These are phyloP conservation scores for Penicillium sp. DNA, from an alignment of 2,329 filamentous ascomycete species.

Conservation along the genomic window DNA sequence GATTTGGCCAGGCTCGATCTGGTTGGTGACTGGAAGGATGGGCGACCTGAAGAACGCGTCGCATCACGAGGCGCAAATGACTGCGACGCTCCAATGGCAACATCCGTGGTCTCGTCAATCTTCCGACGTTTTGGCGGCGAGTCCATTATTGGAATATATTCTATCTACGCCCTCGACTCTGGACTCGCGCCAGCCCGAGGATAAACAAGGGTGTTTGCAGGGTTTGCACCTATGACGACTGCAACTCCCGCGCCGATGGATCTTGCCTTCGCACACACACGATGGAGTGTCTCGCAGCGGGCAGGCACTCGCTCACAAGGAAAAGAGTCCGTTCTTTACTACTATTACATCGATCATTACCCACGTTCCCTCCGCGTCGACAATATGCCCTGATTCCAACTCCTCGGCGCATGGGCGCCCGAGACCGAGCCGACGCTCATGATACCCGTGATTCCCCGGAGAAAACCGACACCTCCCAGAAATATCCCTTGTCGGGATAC, in stretches of 20 bases:
- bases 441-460: constrained; percentile 8
- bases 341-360: not conserved
- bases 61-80: constrained; percentile 22
- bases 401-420: constrained; percentile 20
- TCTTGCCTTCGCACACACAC: constrained; percentile 13
- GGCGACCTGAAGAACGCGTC: constrained; percentile 37
- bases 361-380: constrained; percentile 5
- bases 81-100: constrained; percentile 42
- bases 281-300: constrained; percentile 28
- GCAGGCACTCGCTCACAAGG: constrained; percentile 18
- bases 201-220: constrained; percentile 32
- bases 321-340: not conserved
- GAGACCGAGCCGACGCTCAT: constrained; percentile 12
- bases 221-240: constrained; percentile 38
- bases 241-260: constrained; percentile 20
- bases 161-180: not conserved
- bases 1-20: constrained; percentile 59
- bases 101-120: constrained; percentile 53
- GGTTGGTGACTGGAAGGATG: constrained; percentile 64
- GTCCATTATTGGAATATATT: constrained; percentile 26
- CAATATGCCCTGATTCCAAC: constrained; percentile 21
- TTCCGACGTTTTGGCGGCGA: constrained; percentile 62
- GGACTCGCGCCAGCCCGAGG: constrained; percentile 34
- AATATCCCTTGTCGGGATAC: constrained; percentile 42
- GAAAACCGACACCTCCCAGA: constrained; percentile 27